phyloP scores from a whole-genome alignment of 352 stramenopile genomes.

The Pythium sp. region DNA sequence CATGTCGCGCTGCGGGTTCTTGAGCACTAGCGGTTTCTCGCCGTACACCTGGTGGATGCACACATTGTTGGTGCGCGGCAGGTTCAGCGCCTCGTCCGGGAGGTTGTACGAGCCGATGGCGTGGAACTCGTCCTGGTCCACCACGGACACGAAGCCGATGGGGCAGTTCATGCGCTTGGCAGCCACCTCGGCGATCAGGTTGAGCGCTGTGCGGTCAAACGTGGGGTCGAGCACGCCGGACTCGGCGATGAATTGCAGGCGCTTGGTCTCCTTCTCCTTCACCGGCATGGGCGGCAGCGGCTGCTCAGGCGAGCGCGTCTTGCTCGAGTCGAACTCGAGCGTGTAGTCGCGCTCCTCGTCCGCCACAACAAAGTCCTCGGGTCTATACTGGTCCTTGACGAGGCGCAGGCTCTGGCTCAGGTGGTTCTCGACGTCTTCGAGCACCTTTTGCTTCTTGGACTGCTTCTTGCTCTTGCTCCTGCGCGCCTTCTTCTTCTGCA shows the following conservation, averaged over 20 bases:
- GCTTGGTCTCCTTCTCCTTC: slow-evolving; percentile 34
- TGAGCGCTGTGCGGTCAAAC: slow-evolving; percentile 49
- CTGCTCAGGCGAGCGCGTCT: slow-evolving; percentile 30
- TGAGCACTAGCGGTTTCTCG: slow-evolving; percentile 57
- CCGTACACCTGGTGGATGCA: slow-evolving; percentile 58
- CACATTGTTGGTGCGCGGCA: slow-evolving; percentile 50
- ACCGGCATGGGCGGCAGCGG: slow-evolving; percentile 44
- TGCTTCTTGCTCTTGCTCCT: slow-evolving; percentile 8
- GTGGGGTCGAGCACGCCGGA: slow-evolving; percentile 35
- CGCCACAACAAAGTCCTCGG: slow-evolving; percentile 8
- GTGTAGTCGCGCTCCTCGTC: slow-evolving; percentile 37
- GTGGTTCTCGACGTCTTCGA: slow-evolving; percentile 43
- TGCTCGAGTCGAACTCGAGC: slow-evolving; percentile 36
- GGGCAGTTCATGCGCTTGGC: slow-evolving; percentile 50
- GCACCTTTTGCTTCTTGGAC: slow-evolving; percentile 34
- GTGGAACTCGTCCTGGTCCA: slow-evolving; percentile 51
- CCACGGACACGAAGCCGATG: slow-evolving; percentile 59
- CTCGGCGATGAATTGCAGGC: slow-evolving; percentile 44
- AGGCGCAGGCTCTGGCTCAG: slow-evolving; percentile 27
- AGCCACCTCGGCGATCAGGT: slow-evolving; percentile 54
- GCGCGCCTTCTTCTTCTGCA: slow-evolving; percentile 5
- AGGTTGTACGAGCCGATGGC: slow-evolving; percentile 46
- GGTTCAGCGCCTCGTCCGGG: slow-evolving; percentile 20
- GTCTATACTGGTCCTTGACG: slow-evolving; percentile 19
- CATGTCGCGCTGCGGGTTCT: slow-evolving; percentile 65